A percentile compares a stretch with the other conserved stretches of the same genome.
Evolutionary conservation across 441 rosid genomes (phyloP).

Genomic region (Arabidopsis lyrata): DNA sequence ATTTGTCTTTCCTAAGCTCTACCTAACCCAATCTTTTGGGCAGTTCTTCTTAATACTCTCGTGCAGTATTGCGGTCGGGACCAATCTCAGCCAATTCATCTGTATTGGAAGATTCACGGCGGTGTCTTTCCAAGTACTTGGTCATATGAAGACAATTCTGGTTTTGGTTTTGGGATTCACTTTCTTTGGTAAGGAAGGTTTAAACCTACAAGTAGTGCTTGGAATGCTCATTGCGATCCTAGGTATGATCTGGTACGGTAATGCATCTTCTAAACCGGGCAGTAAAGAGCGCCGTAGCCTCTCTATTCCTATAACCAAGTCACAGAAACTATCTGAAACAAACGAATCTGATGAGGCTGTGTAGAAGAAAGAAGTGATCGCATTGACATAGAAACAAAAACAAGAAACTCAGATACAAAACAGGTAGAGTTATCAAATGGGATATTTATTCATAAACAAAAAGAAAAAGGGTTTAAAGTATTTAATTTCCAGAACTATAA

Average conservation of each 20-base stretch:
- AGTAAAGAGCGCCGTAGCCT: slow-evolving; percentile 83
- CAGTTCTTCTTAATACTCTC: slow-evolving; percentile 86
- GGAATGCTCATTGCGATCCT: slow-evolving; percentile 89
- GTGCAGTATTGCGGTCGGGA: slow-evolving; percentile 89
- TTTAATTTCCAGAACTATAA: slow-evolving; percentile 39
- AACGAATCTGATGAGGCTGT: slow-evolving; percentile 67
- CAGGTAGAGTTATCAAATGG: slow-evolving; percentile 38
- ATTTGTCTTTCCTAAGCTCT: slow-evolving; percentile 15
- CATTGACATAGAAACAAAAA: slow-evolving; percentile 40
- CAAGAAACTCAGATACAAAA: slow-evolving; percentile 40
- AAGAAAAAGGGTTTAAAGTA: slow-evolving; percentile 45
- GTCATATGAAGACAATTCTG: slow-evolving; percentile 97
- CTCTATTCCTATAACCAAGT: slow-evolving; percentile 55
- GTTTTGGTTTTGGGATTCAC: slow-evolving; percentile 87
- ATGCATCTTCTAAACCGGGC: slow-evolving; percentile 91
- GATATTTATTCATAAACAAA: slow-evolving; percentile 40
- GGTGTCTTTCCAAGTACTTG: slow-evolving; percentile 94
- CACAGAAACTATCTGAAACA: slow-evolving; percentile 66
- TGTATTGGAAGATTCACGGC: slow-evolving; percentile 98
- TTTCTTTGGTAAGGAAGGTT: slow-evolving; percentile 93
- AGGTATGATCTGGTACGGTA: slow-evolving; percentile 96
- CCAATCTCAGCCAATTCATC: slow-evolving; percentile 97
- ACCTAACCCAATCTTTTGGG: not conserved
- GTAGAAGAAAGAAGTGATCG: slow-evolving; percentile 42
- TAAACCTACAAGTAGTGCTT: slow-evolving; percentile 80